Evolutionary conservation across 1,284 basidiomycete species (phyloP), one percentile per base, ranked within the genome.

Genomic region (Puccinia horiana): DNA sequence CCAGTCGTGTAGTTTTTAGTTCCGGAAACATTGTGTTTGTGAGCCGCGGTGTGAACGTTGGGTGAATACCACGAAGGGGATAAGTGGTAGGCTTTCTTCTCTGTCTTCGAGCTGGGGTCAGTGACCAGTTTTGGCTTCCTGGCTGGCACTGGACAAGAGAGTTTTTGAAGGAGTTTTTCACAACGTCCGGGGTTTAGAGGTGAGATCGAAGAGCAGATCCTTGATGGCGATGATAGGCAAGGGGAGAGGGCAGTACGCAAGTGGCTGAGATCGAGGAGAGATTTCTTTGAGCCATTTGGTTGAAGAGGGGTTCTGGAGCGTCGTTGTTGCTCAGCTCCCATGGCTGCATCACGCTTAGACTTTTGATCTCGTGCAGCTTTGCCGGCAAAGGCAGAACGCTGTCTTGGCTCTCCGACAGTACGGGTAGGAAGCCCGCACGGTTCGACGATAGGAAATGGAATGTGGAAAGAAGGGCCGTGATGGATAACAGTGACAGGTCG

Each of bases 111-210:
- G 56, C 32, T 63, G 9, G 5, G 6, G 56, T 37, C 32, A 29
- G 35, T 18, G 4, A 63, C 54, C 26, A 8, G 5, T n/a, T 63
- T 67, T 23, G 35, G 54, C 1, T 35, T 35, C 20, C 4, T 9
- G 11, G 5, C 12, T n/a, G 58, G 2, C 35, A 37, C 29, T 18
- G 58, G 32, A 18, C 32, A 32, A n/a, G 26, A 9, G n/a, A 58
- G 40, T 18, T 42, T 49, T 32, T 73, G 70, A 16, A 73, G 70
- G 0, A 73, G 49, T 54, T 73, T 49, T 52, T 73, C 18, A 14
- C 47, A 73, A 20, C 70, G 47, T 18, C 70, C 70, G 20, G 70
- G 70, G 9, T 54, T 54, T 35, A 35, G 20, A 2, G 29, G 18
- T 6, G 47, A 73, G 70, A 52, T 49, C n/a, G 26, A 52, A 35